Conservation (phyloP, 1,284 basidiomycete species). For the Somion occarium region DNA sequence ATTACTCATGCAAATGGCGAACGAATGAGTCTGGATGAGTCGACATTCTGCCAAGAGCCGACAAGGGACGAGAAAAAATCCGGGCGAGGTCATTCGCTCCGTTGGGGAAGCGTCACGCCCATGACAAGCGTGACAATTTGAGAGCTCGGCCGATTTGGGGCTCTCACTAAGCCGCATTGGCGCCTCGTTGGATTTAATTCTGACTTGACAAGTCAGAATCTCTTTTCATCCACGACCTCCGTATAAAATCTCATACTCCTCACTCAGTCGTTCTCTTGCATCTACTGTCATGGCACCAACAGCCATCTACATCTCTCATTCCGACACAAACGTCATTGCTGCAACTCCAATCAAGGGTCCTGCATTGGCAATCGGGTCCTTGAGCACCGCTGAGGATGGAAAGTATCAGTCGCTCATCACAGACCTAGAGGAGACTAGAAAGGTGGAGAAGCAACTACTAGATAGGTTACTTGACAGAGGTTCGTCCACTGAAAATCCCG, state of each 20-base stretch:
- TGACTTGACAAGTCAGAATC: neutral
- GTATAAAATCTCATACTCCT: neutral
- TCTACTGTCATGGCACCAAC: conserved; percentile 51
- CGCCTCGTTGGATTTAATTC: neutral
- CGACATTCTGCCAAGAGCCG: too few relatives aligned
- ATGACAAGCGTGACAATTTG: neutral
- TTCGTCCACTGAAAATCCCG: conserved; percentile 25
- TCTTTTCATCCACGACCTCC: neutral
- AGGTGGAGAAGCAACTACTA: conserved; percentile 69
- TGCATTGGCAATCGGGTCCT: conserved; percentile 72
- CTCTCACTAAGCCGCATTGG: conserved; percentile 1
- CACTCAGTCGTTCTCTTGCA: neutral
- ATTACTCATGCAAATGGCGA: neutral
- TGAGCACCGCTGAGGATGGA: conserved; percentile 67
- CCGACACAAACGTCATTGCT: conserved; percentile 16
- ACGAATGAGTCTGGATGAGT: neutral
- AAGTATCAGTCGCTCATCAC: conserved; percentile 67
- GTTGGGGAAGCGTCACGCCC: neutral
- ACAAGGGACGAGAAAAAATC: neutral
- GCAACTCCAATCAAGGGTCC: conserved; percentile 28
- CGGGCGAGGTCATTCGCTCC: neutral
- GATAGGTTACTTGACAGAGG: conserved; percentile 75
- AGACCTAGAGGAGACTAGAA: conserved; percentile 44
- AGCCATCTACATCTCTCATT: conserved; percentile 36
- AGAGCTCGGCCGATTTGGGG: neutral